phyloP scores from a whole-genome alignment of 352 stramenopile genomes.

The Globisporangium apiculatum region DNA sequence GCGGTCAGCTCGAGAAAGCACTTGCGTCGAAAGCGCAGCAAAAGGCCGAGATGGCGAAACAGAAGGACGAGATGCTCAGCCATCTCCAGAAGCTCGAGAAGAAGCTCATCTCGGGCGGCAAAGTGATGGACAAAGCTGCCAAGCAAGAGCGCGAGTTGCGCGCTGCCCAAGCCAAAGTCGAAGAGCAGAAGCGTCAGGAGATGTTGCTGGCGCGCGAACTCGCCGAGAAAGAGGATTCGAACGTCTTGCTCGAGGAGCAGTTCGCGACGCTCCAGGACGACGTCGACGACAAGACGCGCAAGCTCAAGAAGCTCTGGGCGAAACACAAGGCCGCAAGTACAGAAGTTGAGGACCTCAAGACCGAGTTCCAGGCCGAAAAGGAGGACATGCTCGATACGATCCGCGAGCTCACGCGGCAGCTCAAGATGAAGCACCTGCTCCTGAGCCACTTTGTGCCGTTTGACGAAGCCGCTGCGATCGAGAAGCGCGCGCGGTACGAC shows the following conservation, averaged over 20 bases:
- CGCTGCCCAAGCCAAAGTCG: conserved; percentile 85
- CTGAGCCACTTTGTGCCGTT: conserved; percentile 85
- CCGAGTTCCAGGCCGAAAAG: conserved; percentile 92
- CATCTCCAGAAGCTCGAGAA: conserved; percentile 72
- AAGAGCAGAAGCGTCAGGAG: conserved; percentile 77
- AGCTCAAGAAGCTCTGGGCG: conserved; percentile 93
- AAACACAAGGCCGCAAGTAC: conserved; percentile 89
- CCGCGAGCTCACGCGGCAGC: conserved; percentile 87
- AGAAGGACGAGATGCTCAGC: conserved; percentile 90
- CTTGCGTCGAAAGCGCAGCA: conserved; percentile 82
- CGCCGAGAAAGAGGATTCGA: conserved; percentile 91
- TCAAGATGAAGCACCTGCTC: conserved; percentile 94
- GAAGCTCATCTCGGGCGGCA: conserved; percentile 88
- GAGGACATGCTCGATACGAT: conserved; percentile 95
- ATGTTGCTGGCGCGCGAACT: conserved; percentile 85
- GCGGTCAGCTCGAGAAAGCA: conserved; percentile 74
- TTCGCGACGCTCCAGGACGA: conserved; percentile 88
- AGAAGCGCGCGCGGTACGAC: conserved; percentile 85
- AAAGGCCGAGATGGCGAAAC: conserved; percentile 68
- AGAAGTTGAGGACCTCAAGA: conserved; percentile 91
- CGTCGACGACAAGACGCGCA: conserved; percentile 92
- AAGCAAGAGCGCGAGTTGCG: conserved; percentile 92
- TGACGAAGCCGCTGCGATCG: conserved; percentile 58
- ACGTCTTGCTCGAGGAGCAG: conserved; percentile 89
- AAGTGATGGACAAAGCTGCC: conserved; percentile 91